These are phyloP conservation scores for Jatropha curcas DNA, from an alignment of 345 rosid species.

Conservation along the genomic window DNA sequence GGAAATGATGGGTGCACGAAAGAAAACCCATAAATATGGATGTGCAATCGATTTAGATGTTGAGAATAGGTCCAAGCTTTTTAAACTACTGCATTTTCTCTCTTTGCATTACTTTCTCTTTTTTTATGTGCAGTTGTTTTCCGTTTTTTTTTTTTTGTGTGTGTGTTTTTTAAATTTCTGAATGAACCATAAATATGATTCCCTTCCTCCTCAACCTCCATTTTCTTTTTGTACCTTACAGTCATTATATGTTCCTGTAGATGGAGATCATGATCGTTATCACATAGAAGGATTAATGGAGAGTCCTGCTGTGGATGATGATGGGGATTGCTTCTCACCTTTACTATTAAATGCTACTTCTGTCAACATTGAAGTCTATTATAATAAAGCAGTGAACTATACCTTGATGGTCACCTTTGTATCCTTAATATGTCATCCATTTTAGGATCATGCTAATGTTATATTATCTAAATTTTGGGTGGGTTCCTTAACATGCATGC, in stretches of 20 bases:
- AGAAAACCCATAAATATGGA: not conserved
- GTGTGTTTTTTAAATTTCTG: too few species aligned
- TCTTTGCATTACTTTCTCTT: not conserved
- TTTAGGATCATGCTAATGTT: slow-evolving; percentile 9
- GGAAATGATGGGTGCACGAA: not conserved
- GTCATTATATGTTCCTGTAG: slow-evolving; percentile 43
- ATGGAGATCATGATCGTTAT: slow-evolving; percentile 67
- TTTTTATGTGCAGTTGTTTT: not conserved
- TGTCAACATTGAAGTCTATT: slow-evolving; percentile 90
- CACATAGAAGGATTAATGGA: slow-evolving; percentile 92
- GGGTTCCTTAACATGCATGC: slow-evolving; percentile 58
- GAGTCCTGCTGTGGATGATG: slow-evolving; percentile 92
- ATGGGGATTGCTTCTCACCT: slow-evolving; percentile 87
- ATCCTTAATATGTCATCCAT: slow-evolving; percentile 54
- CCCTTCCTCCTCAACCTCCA: too few species aligned
- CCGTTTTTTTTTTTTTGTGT: not conserved
- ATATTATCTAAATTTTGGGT: slow-evolving; percentile 14
- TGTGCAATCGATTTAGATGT: not conserved
- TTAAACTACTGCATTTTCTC: not conserved
- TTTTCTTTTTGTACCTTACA: too few species aligned
- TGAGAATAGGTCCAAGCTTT: not conserved
- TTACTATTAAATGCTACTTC: slow-evolving; percentile 84
- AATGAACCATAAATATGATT: too few species aligned
- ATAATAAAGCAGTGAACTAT: slow-evolving; percentile 97
- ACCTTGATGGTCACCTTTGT: slow-evolving; percentile 99